Evolutionary conservation across 2,329 filamentous ascomycete genomes (phyloP).

Genomic region (Ustilaginoidea virens): DNA sequence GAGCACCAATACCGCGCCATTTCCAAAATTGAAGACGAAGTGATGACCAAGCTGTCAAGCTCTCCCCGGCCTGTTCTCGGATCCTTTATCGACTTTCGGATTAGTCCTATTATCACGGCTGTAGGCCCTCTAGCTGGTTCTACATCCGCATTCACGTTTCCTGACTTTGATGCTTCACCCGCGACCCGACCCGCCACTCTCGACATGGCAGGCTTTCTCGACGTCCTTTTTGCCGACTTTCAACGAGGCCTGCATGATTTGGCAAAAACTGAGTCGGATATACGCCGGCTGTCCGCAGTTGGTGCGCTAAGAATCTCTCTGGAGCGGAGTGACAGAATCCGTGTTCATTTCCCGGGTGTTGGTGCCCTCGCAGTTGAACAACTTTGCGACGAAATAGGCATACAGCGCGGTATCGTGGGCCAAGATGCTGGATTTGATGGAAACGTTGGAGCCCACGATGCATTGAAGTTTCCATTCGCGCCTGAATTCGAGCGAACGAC

Average conservation of each 20-base stretch:
- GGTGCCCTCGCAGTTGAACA: slow-evolving; percentile 68
- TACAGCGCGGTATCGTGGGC: slow-evolving; percentile 61
- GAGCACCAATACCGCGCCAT: slow-evolving; percentile 68
- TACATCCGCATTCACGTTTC: slow-evolving; percentile 29
- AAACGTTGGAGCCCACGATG: slow-evolving; percentile 53
- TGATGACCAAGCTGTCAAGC: slow-evolving; percentile 48
- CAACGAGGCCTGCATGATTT: slow-evolving; percentile 74
- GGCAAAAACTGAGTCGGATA: slow-evolving; percentile 61
- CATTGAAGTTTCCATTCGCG: slow-evolving; percentile 76
- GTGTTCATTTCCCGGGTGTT: slow-evolving; percentile 82
- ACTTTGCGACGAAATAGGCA: slow-evolving; percentile 75
- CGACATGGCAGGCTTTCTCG: slow-evolving; percentile 70
- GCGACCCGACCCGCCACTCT: slow-evolving; percentile 41
- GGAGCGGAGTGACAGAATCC: slow-evolving; percentile 49
- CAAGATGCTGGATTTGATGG: slow-evolving; percentile 63
- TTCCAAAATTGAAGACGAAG: slow-evolving; percentile 59
- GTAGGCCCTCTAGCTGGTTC: slow-evolving; percentile 57
- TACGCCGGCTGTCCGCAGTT: slow-evolving; percentile 59
- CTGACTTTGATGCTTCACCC: slow-evolving; percentile 24
- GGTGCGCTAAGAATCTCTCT: slow-evolving; percentile 75
- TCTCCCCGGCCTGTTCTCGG: slow-evolving; percentile 46
- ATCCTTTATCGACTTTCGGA: slow-evolving; percentile 73
- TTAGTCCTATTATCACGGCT: slow-evolving; percentile 82
- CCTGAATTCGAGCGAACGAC: slow-evolving; percentile 31
- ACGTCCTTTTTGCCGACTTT: slow-evolving; percentile 77